Percentiles rank a stretch among this genome's conserved stretches.
Evolutionary conservation across 1,284 basidiomycete species (phyloP).

Genomic region (Bjerkandera adusta): DNA sequence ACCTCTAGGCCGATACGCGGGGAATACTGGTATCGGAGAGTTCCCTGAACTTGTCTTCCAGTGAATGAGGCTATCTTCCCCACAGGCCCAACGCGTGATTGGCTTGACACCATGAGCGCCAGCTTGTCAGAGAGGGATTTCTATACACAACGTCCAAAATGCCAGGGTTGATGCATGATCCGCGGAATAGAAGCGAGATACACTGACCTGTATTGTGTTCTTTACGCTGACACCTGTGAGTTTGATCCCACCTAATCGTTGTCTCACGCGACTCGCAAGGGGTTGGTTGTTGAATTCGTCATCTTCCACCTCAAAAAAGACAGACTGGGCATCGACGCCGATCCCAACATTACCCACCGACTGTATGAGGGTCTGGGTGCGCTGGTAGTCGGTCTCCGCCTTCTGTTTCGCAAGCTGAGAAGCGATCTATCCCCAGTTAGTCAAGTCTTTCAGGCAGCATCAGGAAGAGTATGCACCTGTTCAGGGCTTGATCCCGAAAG

Average conservation of each 20-base stretch:
- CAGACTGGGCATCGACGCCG: constrained; percentile 45
- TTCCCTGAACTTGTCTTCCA: constrained; percentile 37
- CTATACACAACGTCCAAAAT: not conserved
- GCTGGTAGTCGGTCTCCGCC: constrained; percentile 6
- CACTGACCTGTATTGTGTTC: constrained; percentile 22
- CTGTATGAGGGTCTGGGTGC: not conserved
- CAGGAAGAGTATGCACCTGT: constrained; percentile 16
- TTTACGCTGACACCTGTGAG: constrained; percentile 17
- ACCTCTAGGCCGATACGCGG: constrained; percentile 41
- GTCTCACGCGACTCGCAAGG: constrained; percentile 8
- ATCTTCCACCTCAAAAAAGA: constrained; percentile 36
- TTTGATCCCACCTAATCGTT: constrained; percentile 12
- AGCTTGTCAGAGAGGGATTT: not conserved
- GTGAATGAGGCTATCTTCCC: not conserved
- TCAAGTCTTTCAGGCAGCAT: not conserved
- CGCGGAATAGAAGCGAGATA: constrained; percentile 7
- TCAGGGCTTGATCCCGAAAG: constrained; percentile 19
- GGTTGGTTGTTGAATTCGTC: constrained; percentile 18
- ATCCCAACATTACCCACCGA: constrained; percentile 20
- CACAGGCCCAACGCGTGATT: constrained; percentile 4
- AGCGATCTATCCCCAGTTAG: not conserved
- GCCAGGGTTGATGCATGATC: no score
- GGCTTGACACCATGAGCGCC: constrained; percentile 9
- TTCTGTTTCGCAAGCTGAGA: constrained; percentile 4
- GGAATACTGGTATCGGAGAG: constrained; percentile 49